A percentile compares a stretch with the other conserved stretches of the same genome.
Evolutionary conservation across 805 yeast species (phyloP).

Genomic region (Lipomyces starkeyi): DNA sequence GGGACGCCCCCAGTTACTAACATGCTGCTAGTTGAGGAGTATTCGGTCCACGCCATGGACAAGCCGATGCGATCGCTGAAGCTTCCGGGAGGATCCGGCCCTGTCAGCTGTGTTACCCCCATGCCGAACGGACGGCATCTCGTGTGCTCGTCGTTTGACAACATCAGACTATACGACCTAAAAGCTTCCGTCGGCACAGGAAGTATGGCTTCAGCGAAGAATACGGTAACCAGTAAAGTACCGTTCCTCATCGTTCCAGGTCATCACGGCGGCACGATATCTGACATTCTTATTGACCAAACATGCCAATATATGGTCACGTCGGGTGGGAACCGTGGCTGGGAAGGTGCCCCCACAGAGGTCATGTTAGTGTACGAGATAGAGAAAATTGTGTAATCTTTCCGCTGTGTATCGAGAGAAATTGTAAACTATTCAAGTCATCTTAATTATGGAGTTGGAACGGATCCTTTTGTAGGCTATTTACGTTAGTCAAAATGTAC

Average conservation of each 20-base stretch:
- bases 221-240: conserved; percentile 44
- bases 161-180: conserved; percentile 84
- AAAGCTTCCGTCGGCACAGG: conserved; percentile 45
- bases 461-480: not conserved
- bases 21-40: conserved; percentile 48
- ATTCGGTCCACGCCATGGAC: conserved; percentile 47
- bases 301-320: conserved; percentile 87
- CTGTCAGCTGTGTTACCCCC: conserved; percentile 79
- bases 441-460: not conserved
- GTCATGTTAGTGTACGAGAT: conserved; percentile 83
- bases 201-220: conserved; percentile 21
- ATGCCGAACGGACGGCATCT: conserved; percentile 82
- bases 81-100: conserved; percentile 88
- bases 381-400: conserved; percentile 34
- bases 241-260: conserved; percentile 95
- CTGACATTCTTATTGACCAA: conserved; percentile 80
- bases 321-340: conserved; percentile 93
- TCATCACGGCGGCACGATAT: conserved; percentile 90
- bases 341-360: conserved; percentile 86
- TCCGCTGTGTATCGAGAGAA: not conserved
- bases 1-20: conserved; percentile 44
- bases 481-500: not conserved
- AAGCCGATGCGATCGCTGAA: conserved; percentile 63
- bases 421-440: not conserved
- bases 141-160: conserved; percentile 88